These are phyloP conservation scores for Cladosporium sp. DNA, from an alignment of 2,329 filamentous ascomycete genomes.

Conservation along the genomic window DNA sequence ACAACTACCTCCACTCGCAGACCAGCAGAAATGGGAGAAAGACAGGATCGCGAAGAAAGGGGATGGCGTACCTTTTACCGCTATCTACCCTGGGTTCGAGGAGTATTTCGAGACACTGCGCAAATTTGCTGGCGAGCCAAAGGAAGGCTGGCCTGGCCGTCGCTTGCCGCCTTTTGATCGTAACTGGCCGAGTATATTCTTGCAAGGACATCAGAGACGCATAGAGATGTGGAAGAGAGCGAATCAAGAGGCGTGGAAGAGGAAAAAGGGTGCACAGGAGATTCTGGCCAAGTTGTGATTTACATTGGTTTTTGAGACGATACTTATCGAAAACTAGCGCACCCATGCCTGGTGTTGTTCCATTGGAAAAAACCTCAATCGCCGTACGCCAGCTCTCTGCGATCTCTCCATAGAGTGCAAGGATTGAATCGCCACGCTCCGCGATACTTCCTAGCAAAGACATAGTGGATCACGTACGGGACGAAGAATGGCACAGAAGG, in stretches of 20 bases:
- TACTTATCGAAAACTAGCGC: neutral
- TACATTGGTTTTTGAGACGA: neutral
- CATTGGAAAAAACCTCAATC: neutral
- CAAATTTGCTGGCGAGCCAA: slow-evolving; percentile 47
- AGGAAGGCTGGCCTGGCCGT: neutral
- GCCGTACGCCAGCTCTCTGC: slow-evolving; percentile 26
- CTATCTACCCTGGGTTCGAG: slow-evolving; percentile 63
- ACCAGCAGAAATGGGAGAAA: slow-evolving; percentile 58
- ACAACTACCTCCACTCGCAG: slow-evolving; percentile 49
- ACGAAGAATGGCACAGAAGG: slow-evolving; percentile 40
- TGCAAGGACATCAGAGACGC: neutral
- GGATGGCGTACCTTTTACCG: slow-evolving; percentile 58
- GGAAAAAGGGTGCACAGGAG: neutral
- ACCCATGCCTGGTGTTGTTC: neutral
- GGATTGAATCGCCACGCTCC: slow-evolving; percentile 41
- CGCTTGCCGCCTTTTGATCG: neutral
- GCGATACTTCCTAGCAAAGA: slow-evolving; percentile 33
- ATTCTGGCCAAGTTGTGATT: neutral
- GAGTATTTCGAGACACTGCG: slow-evolving; percentile 63
- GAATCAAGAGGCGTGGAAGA: neutral
- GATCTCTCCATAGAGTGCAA: slow-evolving; percentile 37
- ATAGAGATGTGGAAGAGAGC: neutral
- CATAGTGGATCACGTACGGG: slow-evolving; percentile 38
- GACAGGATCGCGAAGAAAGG: slow-evolving; percentile 56
- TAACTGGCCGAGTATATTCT: neutral